These are phyloP conservation scores for Cryphonectria nitschkei DNA, from an alignment of 2,329 filamentous ascomycete species.

Conservation along the genomic window DNA sequence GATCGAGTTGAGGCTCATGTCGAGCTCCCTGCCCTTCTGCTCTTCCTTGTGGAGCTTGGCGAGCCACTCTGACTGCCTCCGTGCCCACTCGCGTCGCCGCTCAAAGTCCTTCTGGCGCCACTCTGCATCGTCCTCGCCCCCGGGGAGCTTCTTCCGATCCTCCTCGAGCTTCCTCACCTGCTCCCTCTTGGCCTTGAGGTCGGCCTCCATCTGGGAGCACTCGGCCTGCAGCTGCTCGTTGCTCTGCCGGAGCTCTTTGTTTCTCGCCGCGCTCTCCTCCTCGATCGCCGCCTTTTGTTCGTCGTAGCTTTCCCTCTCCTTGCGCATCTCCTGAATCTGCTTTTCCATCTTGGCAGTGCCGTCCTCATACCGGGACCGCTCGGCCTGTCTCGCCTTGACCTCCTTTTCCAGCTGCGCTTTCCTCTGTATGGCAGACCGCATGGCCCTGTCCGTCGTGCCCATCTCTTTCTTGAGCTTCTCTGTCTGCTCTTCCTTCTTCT, in stretches of 20 bases:
- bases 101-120: constrained; percentile 56
- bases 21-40: constrained; percentile 50
- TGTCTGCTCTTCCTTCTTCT: constrained; percentile 89
- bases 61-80: constrained; percentile 57
- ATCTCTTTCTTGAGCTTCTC: constrained; percentile 82
- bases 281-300: constrained; percentile 56
- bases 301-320: constrained; percentile 57
- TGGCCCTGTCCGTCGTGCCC: constrained; percentile 77
- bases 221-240: constrained; percentile 68
- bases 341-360: constrained; percentile 71
- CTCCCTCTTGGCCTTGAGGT: constrained; percentile 71
- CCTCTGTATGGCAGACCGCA: constrained; percentile 78
- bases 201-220: constrained; percentile 68
- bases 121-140: constrained; percentile 63
- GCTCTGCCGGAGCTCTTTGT: constrained; percentile 56
- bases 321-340: constrained; percentile 63
- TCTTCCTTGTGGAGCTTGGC: constrained; percentile 51
- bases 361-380: constrained; percentile 70
- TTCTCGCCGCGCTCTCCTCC: constrained; percentile 54
- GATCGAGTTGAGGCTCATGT: constrained; percentile 51
- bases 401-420: constrained; percentile 76
- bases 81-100: constrained; percentile 60
- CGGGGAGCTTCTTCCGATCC: constrained; percentile 65
- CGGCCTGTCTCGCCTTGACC: constrained; percentile 69
- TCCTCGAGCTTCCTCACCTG: constrained; percentile 76